A percentile compares a stretch with the other conserved stretches of the same genome.
Conservation (phyloP, 139 green algal genomes). For the Asterochloris sp. region DNA sequence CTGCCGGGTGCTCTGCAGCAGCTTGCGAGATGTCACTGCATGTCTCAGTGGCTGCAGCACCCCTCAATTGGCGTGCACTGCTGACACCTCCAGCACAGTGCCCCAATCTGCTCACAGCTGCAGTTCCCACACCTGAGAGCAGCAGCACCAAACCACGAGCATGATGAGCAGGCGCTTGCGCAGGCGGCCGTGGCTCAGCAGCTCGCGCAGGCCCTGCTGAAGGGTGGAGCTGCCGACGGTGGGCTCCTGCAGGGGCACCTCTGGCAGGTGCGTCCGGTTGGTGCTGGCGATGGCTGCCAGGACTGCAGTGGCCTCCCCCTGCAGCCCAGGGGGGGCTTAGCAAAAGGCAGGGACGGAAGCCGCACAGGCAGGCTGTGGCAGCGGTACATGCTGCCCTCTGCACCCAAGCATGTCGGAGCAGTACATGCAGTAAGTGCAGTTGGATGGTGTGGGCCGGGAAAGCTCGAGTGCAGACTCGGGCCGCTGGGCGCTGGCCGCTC, state of each 20-base stretch:
- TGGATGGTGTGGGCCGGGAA: neutral
- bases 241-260: conserved; percentile 39
- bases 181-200: conserved; percentile 30
- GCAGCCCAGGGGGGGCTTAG: neutral
- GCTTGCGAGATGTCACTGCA: no score
- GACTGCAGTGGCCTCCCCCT: conserved; percentile 51
- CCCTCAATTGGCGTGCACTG: neutral
- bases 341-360: neutral
- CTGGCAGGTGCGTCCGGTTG: conserved; percentile 52
- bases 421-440: neutral
- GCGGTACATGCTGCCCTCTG: neutral
- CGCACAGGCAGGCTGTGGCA: neutral
- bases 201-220: conserved; percentile 26
- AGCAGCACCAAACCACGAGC: neutral
- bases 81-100: neutral
- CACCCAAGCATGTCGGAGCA: no score
- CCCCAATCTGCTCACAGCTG: neutral
- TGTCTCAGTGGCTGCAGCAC: no score
- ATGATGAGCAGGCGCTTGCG: conserved; percentile 31
- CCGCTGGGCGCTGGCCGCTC: neutral
- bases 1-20: no score
- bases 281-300: conserved; percentile 41
- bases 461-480: neutral
- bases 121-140: neutral
- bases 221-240: conserved; percentile 10